Percentiles rank a stretch among this genome's conserved stretches.
phyloP scores from a whole-genome alignment of 306 rosid species.

The Acacia crassicarpa region DNA sequence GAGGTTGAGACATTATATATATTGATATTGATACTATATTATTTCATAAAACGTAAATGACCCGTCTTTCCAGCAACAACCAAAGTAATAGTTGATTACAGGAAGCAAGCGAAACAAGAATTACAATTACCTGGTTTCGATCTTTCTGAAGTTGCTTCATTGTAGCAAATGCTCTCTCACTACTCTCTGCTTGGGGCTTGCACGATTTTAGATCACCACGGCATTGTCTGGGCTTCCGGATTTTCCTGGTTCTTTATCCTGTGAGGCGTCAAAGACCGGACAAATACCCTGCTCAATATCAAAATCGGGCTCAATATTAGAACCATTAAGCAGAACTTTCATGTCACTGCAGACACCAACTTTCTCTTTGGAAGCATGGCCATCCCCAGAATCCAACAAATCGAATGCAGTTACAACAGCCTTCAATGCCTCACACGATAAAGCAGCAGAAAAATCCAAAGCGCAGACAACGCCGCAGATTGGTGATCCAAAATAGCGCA shows the following conservation, averaged over 20 bases:
- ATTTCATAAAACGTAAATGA: background rate
- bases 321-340: constrained; percentile 73
- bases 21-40: background rate
- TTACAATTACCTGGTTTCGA: constrained; percentile 45
- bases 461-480: constrained; percentile 46
- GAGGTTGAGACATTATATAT: too few species aligned
- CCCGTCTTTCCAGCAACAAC: background rate
- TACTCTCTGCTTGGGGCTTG: too few species aligned
- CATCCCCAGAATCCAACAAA: constrained; percentile 80
- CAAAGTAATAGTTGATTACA: background rate
- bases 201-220: too few species aligned
- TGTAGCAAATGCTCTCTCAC: too few species aligned
- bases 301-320: too few species aligned
- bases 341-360: constrained; percentile 76
- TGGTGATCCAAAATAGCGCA: constrained; percentile 63
- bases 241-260: too few species aligned
- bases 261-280: too few species aligned
- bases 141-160: too few species aligned
- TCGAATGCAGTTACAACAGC: constrained; percentile 63
- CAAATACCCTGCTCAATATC: too few species aligned
- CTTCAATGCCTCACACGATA: constrained; percentile 79
- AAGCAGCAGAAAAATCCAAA: constrained; percentile 65
- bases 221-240: too few species aligned
- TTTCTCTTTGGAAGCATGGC: constrained; percentile 65
- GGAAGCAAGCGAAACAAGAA: constrained; percentile 4